These are phyloP conservation scores for Monilinia fructigena DNA, from an alignment of 2,329 filamentous ascomycete species.

Conservation along the genomic window DNA sequence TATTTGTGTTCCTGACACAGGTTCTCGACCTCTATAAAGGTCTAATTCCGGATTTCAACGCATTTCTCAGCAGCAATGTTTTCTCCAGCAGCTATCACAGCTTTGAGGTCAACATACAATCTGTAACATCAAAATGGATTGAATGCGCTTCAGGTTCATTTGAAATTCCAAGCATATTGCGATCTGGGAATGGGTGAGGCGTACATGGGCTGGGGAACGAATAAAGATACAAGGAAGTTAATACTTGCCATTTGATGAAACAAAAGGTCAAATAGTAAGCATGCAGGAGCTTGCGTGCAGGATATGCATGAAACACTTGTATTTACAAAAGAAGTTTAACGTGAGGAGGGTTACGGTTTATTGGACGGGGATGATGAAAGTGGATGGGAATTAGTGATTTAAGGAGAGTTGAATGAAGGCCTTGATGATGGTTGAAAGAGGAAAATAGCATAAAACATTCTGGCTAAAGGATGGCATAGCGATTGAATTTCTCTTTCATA, in stretches of 20 bases:
- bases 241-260: conserved; percentile 9
- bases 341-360: conserved; percentile 11
- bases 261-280: conserved; percentile 10
- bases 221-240: conserved; percentile 6
- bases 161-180: conserved; percentile 15
- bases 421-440: conserved; percentile 4
- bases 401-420: not conserved
- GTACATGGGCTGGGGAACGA: not conserved
- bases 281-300: conserved; percentile 14
- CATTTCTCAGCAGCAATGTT: conserved; percentile 44
- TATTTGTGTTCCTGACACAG: conserved; percentile 37
- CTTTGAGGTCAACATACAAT: conserved; percentile 38
- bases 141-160: conserved; percentile 2
- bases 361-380: conserved; percentile 15
- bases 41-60: conserved; percentile 54
- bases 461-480: conserved; percentile 18
- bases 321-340: conserved; percentile 17
- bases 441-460: conserved; percentile 20
- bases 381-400: conserved; percentile 1
- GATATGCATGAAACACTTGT: conserved; percentile 19
- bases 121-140: conserved; percentile 34
- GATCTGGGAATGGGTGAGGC: conserved; percentile 7
- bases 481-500: conserved; percentile 10
- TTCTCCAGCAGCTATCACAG: conserved; percentile 30
- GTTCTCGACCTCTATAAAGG: conserved; percentile 54